Conservation (phyloP, 495 filamentous ascomycete species). For the Tuber indicum region DNA sequence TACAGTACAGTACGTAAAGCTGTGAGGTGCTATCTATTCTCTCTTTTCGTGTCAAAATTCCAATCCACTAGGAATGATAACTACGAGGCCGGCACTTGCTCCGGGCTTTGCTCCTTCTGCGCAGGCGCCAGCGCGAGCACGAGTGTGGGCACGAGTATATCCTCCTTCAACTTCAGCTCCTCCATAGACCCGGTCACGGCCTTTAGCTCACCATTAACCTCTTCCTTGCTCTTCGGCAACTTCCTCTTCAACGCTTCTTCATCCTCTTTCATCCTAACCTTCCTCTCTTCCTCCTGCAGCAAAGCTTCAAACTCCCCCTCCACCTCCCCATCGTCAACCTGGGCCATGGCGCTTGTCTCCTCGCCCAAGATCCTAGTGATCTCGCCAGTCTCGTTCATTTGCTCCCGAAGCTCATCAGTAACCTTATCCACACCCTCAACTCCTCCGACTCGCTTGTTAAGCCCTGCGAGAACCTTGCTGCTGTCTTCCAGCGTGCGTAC, state of each 20-base stretch:
- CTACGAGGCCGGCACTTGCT: slow-evolving; percentile 28
- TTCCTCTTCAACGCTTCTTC: slow-evolving; percentile 40
- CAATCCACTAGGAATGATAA: not conserved
- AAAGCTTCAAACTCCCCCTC: slow-evolving; percentile 80
- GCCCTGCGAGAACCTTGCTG: slow-evolving; percentile 57
- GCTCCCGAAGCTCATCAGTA: slow-evolving; percentile 64
- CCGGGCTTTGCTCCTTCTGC: slow-evolving; percentile 35
- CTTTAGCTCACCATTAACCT: slow-evolving; percentile 11
- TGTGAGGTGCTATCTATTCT: not conserved
- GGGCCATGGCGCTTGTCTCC: slow-evolving; percentile 44
- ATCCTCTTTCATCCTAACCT: slow-evolving; percentile 33
- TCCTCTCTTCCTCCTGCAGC: slow-evolving; percentile 59
- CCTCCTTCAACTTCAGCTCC: slow-evolving; percentile 40
- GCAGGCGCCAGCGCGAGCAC: slow-evolving; percentile 31
- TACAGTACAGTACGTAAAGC: not conserved
- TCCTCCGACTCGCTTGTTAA: slow-evolving; percentile 74
- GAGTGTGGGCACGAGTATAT: not conserved
- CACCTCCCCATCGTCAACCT: slow-evolving; percentile 73
- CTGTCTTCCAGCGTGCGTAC: slow-evolving; percentile 74
- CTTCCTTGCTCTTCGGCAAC: slow-evolving; percentile 40
- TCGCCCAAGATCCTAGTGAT: slow-evolving; percentile 63
- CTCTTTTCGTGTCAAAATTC: not conserved
- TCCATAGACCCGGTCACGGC: slow-evolving; percentile 45
- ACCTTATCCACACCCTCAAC: slow-evolving; percentile 68
- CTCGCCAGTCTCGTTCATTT: slow-evolving; percentile 79